These are phyloP conservation scores for Pterocarpus santalinus DNA, from an alignment of 306 rosid genomes.

Conservation along the genomic window DNA sequence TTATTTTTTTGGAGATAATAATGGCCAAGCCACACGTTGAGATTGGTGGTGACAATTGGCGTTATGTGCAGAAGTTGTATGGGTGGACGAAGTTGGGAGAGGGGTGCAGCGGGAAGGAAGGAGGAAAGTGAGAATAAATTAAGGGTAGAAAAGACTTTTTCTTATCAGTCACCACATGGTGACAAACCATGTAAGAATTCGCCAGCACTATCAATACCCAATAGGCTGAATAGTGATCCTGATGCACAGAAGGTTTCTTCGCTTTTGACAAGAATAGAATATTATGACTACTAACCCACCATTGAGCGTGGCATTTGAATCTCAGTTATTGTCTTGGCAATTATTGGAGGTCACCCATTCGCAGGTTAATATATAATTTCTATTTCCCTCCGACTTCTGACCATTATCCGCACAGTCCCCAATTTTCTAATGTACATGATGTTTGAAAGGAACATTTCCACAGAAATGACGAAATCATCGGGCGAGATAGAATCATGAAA, in stretches of 20 bases:
- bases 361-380: neutral
- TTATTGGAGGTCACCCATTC: neutral
- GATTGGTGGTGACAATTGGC: too few relatives aligned
- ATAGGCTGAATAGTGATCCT: neutral
- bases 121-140: too few relatives aligned
- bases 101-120: too few relatives aligned
- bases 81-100: too few relatives aligned
- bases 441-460: constrained; percentile 12
- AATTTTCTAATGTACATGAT: neutral
- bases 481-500: neutral
- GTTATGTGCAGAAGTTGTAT: too few relatives aligned
- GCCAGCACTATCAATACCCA: neutral
- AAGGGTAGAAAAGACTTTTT: too few relatives aligned
- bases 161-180: too few relatives aligned
- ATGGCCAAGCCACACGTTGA: too few relatives aligned
- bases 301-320: neutral
- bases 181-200: too few relatives aligned
- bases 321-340: neutral
- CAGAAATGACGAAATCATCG: neutral
- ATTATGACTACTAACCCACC: constrained; percentile 20
- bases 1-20: too few relatives aligned
- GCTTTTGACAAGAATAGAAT: constrained; percentile 39
- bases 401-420: neutral
- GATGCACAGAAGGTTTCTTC: constrained; percentile 3
- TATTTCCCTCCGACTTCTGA: neutral